These are phyloP conservation scores for Aureoboletus auriporus DNA, from an alignment of 768 basidiomycete genomes.

Conservation along the genomic window DNA sequence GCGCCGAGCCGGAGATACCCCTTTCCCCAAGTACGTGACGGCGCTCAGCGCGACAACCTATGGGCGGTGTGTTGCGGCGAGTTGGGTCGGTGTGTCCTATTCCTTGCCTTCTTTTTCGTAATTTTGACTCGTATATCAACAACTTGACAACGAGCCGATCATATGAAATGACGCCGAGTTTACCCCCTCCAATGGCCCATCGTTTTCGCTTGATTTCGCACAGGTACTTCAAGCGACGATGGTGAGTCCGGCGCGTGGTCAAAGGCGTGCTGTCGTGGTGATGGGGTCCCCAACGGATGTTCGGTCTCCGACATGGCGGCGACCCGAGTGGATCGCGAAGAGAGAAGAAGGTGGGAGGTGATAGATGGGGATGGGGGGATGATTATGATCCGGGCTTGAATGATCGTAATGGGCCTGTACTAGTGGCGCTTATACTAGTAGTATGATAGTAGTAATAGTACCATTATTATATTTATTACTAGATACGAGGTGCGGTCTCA, in stretches of 20 bases:
- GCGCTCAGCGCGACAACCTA: constrained; percentile 67
- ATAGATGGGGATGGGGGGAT: constrained; percentile 31
- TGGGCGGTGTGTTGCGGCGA: constrained; percentile 80
- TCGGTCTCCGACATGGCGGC: constrained; percentile 18
- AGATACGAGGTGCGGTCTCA: no score
- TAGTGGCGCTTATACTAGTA: no score
- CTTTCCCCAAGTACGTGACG: constrained; percentile 76
- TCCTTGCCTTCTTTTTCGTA: background rate
- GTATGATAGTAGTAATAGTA: no score
- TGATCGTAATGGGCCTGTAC: no score
- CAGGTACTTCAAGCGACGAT: constrained; percentile 78
- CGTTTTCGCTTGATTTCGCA: constrained; percentile 69
- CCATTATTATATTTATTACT: no score
- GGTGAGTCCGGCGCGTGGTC: constrained; percentile 46
- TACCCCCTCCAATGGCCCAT: constrained; percentile 61
- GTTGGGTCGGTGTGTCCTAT: constrained; percentile 52
- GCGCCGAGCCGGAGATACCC: constrained; percentile 66
- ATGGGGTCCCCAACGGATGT: constrained; percentile 3
- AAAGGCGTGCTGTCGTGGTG: constrained; percentile 17
- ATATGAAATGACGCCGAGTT: constrained; percentile 53
- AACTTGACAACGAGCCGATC: no score
- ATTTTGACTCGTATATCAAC: no score
- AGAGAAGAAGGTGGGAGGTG: constrained; percentile 51
- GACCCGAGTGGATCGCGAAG: constrained; percentile 36
- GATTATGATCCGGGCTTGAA: constrained; percentile 13